Evolutionary conservation across 2,329 filamentous ascomycete species (phyloP), one percentile per base, ranked within the genome.

Genomic region (Colletotrichum neosansevieriae): DNA sequence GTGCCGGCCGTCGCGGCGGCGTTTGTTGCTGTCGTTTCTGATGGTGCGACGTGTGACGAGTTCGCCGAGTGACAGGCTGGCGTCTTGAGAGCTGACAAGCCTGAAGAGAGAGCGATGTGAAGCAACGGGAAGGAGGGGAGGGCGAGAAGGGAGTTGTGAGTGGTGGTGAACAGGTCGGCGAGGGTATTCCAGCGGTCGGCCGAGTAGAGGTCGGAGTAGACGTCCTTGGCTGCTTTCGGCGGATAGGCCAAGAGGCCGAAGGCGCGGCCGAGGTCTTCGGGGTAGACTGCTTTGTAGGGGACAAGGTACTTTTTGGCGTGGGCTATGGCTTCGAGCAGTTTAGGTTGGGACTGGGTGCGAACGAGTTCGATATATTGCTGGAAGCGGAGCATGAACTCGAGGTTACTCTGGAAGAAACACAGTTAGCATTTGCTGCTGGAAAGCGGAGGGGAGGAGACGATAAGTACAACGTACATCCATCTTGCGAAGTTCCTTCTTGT

Each of bases 361-460:
- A 97, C 89, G 69, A 98, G 85, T 79, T 98, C 96, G 74, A 98
- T 94, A 78, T 94, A 98, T 78, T 98, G 94, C 79, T 99, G 96
- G 74, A 97, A 86, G 12, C 96, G 91, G 49, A 99, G 87, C 84
- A 97, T 93, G 76, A 97, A 97, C 79, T 99, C 96, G 15, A 99
- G 86, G 72, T 92, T 92, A 75, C 91, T 94, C 86, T 94, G 73
- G 12, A 10, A 11, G 13, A 21, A 3, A 34, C 21, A 12, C 19
- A 34, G 63, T 73, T 45, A 64, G 58, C 69, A 32, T 38, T 42
- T 45, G 21, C 53, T 32, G 57, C 6, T n/a, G 1, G 6, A 29
- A 29, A 12, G 40, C 6, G 7, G 62, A 36, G 57, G 36, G 51
- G 44, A 42, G 29, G 15, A 40, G n/a, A 15, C 17, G 44, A 24